Conservation (phyloP, 75 land plant genomes). For the Pinus tabuliformis region DNA sequence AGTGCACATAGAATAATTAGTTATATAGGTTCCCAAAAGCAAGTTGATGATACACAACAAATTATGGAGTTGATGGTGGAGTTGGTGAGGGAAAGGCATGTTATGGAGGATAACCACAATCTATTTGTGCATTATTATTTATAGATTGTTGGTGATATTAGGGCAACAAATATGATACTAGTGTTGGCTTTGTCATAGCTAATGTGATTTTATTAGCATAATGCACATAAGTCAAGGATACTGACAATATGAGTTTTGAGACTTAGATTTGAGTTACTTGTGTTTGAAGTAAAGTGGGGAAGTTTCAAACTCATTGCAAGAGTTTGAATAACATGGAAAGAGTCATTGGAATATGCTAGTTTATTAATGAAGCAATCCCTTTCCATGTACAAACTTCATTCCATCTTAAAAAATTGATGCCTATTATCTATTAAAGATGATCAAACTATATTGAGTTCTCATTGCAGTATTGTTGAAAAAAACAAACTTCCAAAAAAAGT, state of each 20-base stretch:
- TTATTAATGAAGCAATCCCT: constrained; percentile 14
- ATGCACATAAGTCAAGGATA: constrained; percentile 5
- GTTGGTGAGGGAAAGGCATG: not conserved
- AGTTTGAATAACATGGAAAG: constrained; percentile 30
- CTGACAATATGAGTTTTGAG: not conserved
- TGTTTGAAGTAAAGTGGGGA: constrained; percentile 36
- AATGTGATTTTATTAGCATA: constrained; percentile 18
- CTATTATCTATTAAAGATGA: no score
- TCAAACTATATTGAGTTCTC: no score
- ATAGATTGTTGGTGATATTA: not conserved
- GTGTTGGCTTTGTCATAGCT: not conserved
- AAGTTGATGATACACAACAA: not conserved
- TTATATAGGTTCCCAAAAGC: not conserved
- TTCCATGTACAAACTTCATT: no score
- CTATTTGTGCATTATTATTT: not conserved
- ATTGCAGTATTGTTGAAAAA: no score
- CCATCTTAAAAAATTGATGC: no score
- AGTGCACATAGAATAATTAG: constrained; percentile 41
- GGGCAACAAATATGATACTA: not conserved
- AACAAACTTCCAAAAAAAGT: no score
- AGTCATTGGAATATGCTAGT: constrained; percentile 11
- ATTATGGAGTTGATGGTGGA: not conserved
- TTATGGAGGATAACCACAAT: constrained; percentile 4
- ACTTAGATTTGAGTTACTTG: constrained; percentile 14
- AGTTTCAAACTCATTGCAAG: constrained; percentile 30